A percentile compares a stretch with the other conserved stretches of the same genome.
These are phyloP conservation scores for Fonsecaea nubica DNA, from an alignment of 2,329 filamentous ascomycete genomes.

Conservation along the genomic window DNA sequence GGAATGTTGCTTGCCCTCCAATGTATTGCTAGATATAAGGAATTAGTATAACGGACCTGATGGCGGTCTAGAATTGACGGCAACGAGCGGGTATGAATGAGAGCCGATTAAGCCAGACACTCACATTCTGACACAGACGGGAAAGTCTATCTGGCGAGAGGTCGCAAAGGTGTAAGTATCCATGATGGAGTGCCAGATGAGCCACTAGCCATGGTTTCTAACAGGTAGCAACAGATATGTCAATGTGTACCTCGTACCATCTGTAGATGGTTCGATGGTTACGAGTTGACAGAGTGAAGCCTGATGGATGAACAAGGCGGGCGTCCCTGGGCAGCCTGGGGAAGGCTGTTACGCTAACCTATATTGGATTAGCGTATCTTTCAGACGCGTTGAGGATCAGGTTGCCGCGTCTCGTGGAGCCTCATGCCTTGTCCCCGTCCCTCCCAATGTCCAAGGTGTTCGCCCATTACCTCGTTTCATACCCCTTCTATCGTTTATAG, in stretches of 20 bases:
- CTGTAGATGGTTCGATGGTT: neutral
- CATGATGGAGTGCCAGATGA: slow-evolving; percentile 60
- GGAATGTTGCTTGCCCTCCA: slow-evolving; percentile 79
- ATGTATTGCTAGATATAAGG: slow-evolving; percentile 63
- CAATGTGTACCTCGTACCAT: neutral
- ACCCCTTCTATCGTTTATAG: neutral
- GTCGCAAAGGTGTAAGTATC: slow-evolving; percentile 96
- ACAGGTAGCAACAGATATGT: neutral
- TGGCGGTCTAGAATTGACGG: neutral
- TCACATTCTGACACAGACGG: slow-evolving; percentile 69
- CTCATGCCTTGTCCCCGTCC: neutral
- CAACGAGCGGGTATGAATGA: neutral
- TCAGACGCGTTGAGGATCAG: slow-evolving; percentile 1
- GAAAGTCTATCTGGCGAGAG: slow-evolving; percentile 80
- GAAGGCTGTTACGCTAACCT: slow-evolving; percentile 9
- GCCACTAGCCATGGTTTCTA: neutral
- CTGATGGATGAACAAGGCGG: neutral
- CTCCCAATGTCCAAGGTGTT: neutral
- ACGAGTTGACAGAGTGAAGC: neutral
- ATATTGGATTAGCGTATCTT: neutral
- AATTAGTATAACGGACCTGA: slow-evolving; percentile 19
- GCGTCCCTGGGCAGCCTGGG: neutral
- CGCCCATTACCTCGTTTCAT: neutral
- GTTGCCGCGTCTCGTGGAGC: neutral
- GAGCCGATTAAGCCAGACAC: slow-evolving; percentile 41